These are phyloP conservation scores for Alternaria alternata DNA, from an alignment of 2,329 filamentous ascomycete species.

Conservation along the genomic window DNA sequence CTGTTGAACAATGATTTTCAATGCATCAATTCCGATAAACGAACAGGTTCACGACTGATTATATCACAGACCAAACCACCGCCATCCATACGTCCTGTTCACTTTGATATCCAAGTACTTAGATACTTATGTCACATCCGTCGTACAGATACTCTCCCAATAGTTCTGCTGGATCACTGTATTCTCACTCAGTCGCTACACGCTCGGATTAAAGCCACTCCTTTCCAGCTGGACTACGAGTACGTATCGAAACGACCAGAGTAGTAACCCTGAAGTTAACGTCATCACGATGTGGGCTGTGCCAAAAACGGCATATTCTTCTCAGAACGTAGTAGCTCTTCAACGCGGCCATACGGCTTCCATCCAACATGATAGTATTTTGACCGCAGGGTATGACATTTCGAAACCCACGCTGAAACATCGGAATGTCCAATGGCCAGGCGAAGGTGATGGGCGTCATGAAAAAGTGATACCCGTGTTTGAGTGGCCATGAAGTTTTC, in stretches of 20 bases:
- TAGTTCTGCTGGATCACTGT: neutral
- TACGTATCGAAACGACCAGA: neutral
- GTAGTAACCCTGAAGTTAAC: neutral
- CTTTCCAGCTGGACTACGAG: neutral
- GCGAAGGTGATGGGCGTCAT: neutral
- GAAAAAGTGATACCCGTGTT: neutral
- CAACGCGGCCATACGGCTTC: neutral
- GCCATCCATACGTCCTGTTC: neutral
- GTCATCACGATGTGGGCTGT: neutral
- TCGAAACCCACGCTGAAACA: neutral
- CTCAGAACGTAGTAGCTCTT: neutral
- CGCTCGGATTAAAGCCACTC: neutral
- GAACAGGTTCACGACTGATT: neutral
- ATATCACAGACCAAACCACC: neutral
- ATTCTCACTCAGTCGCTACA: neutral
- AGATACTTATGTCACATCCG: neutral
- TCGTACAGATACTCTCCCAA: neutral
- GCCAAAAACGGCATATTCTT: neutral
- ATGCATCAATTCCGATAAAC: too few species aligned
- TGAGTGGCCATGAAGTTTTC: neutral
- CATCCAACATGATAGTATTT: neutral
- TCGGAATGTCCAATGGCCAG: neutral
- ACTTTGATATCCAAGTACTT: neutral
- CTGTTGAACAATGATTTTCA: neutral
- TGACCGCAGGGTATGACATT: neutral